Base-by-base conservation (phyloP, 129 eudicot genomes). In the Gnaphalium uliginosum region DNA sequence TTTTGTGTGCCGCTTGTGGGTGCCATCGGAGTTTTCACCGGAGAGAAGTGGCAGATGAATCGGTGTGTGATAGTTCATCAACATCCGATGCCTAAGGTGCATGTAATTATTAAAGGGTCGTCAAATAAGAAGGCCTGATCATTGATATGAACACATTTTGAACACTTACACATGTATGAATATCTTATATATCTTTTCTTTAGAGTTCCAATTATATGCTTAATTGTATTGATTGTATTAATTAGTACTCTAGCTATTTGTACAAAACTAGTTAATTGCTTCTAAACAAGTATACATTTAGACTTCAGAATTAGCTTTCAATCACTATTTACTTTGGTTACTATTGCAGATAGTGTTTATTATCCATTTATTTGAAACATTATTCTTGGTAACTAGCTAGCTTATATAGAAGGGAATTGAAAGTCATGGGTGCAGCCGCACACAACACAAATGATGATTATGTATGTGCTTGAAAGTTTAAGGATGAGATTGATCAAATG, bases 21-120 rank as follows among this genome's bases (percentile, higher is more conserved):
- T 92, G 97, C 78, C 97, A 92, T 83, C 81, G 97, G 87, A 92
- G 83, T 70, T 92, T 92, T 66, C 97, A 92, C 56, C 73, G 89
- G 76, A 87, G 89, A 75, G 87, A 86, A 76, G 84, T 81, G 21
- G 86, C 79, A 65, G 92, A 83, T 73, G 96, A 86, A 81, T 94
- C 83, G 30, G 83, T 83, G 48, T 81, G 68, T 72, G 95, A 91
- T 66, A 79, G 82, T 64, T 89, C 93, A 33, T 84, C 89, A 30
- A 75, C 82, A 72, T 82, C 86, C 39, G 74, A 74, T 35, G 53
- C 25, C 46, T 80, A 80, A 19, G 63, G 54, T 58, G 75, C 65
- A 66, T 73, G 41, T 73, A 80, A 35, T 29, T 43, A 35, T 29
- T 43, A 67, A 3, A 13, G 5, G 71, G 60, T 64, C 57, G 60